Percentiles rank a stretch among this genome's conserved stretches.
Conservation (phyloP, 1,284 basidiomycete genomes). For the Rhodotorula sp. region DNA sequence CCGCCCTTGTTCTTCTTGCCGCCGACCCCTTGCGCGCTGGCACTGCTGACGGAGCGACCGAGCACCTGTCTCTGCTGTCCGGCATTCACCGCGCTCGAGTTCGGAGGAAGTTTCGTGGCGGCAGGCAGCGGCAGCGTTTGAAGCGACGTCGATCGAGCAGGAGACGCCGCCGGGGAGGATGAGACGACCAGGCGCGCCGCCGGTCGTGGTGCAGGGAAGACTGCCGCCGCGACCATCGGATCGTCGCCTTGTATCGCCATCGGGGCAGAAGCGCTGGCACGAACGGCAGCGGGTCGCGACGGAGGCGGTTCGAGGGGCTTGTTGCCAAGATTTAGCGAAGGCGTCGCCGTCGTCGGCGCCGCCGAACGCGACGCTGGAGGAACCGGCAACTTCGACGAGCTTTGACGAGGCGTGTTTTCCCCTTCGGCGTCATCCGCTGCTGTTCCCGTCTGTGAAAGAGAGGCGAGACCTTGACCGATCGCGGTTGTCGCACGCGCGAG, state of each 20-base stretch:
- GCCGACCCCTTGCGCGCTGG: slow-evolving; percentile 30
- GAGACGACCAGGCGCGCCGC: not conserved
- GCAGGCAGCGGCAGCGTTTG: not conserved
- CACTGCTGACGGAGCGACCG: slow-evolving; percentile 27
- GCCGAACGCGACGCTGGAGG: not conserved
- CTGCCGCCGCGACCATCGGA: not conserved
- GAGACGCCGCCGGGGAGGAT: not conserved
- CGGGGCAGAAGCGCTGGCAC: not conserved
- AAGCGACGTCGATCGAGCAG: not conserved
- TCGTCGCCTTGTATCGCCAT: not conserved
- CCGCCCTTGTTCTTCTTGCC: slow-evolving; percentile 46
- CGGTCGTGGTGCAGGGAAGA: not conserved
- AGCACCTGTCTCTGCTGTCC: slow-evolving; percentile 1
- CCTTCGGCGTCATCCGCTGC: not conserved
- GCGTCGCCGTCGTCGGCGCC: not conserved
- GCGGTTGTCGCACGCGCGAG: slow-evolving; percentile 88
- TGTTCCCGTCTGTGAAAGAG: slow-evolving; percentile 54
- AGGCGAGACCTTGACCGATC: slow-evolving; percentile 70
- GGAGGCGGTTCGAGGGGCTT: not conserved
- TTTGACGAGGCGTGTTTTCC: slow-evolving; percentile 26
- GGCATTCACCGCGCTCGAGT: too few relatives aligned
- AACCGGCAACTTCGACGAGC: slow-evolving; percentile 10
- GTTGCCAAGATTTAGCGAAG: not conserved
- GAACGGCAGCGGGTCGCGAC: not conserved
- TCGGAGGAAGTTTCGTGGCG: slow-evolving; percentile 1